Conservation (phyloP, 768 basidiomycete genomes). For the Austroboletus festivus region DNA sequence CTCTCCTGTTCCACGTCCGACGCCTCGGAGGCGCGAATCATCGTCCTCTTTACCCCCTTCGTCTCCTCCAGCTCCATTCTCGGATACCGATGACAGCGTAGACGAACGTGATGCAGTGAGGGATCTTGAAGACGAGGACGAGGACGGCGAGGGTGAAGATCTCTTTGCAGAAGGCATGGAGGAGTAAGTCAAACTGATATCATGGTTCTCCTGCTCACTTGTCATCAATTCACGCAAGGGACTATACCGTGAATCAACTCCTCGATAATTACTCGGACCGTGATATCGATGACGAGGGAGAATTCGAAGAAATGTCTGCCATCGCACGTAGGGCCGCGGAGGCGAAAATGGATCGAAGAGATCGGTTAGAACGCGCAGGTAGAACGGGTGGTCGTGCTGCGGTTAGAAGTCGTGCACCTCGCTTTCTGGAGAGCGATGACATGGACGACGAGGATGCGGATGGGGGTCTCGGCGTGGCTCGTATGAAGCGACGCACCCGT, state of each 20-base stretch:
- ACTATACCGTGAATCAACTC: conserved; percentile 79
- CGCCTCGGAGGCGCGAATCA: conserved; percentile 52
- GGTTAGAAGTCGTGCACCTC: conserved; percentile 76
- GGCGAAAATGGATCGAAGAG: conserved; percentile 81
- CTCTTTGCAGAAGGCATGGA: conserved; percentile 81
- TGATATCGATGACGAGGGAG: conserved; percentile 81
- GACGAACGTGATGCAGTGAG: conserved; percentile 66
- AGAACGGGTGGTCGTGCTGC: conserved; percentile 71
- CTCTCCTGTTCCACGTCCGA: conserved; percentile 43
- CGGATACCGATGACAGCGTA: conserved; percentile 80
- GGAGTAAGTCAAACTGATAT: conserved; percentile 45
- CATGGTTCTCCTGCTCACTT: conserved; percentile 8
- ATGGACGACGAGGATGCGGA: conserved; percentile 74
- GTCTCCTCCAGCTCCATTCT: conserved; percentile 79
- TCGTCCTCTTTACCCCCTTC: conserved; percentile 82
- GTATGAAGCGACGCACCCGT: conserved; percentile 79
- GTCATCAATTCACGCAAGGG: conserved; percentile 41
- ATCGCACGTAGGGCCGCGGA: conserved; percentile 81
- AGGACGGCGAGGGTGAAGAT: conserved; percentile 88
- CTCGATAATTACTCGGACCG: conserved; percentile 87
- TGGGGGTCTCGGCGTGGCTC: conserved; percentile 59
- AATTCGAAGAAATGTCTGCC: conserved; percentile 62
- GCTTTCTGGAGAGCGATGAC: conserved; percentile 83
- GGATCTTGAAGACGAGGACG: conserved; percentile 66
- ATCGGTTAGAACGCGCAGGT: conserved; percentile 68